A percentile compares a stretch with the other conserved stretches of the same genome.
Evolutionary conservation across 108 stramenopile species (phyloP).

Genomic region (Bacterosira constricta): DNA sequence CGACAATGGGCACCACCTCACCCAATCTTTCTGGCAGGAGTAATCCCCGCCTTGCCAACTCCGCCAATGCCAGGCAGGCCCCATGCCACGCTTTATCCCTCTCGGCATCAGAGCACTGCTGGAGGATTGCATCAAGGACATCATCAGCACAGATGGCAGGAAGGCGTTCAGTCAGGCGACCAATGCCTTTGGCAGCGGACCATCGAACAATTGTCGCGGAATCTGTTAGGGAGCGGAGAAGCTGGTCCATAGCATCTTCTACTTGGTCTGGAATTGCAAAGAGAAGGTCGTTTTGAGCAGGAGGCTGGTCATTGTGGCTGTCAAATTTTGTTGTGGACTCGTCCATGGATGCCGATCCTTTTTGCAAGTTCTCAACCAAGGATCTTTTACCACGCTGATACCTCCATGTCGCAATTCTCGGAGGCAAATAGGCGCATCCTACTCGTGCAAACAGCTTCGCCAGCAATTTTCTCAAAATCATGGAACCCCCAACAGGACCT

Average conservation of each 20-base stretch:
- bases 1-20: slow-evolving; percentile 86
- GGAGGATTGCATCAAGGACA: slow-evolving; percentile 92
- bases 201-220: slow-evolving; percentile 95
- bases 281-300: slow-evolving; percentile 22
- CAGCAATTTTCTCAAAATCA: slow-evolving; percentile 80
- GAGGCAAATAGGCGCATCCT: slow-evolving; percentile 90
- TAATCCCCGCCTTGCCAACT: slow-evolving; percentile 95
- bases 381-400: slow-evolving; percentile 92
- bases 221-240: slow-evolving; percentile 81
- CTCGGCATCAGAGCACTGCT: slow-evolving; percentile 72
- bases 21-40: slow-evolving; percentile 86
- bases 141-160: slow-evolving; percentile 92
- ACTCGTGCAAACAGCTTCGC: slow-evolving; percentile 93
- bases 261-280: slow-evolving; percentile 91
- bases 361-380: slow-evolving; percentile 75
- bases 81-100: slow-evolving; percentile 96
- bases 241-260: slow-evolving; percentile 94
- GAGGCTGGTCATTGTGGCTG: neutral
- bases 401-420: slow-evolving; percentile 91
- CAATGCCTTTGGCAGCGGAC: slow-evolving; percentile 98
- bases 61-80: slow-evolving; percentile 94
- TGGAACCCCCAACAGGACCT: slow-evolving; percentile 43
- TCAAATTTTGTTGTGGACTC: neutral
- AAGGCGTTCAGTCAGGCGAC: slow-evolving; percentile 92
- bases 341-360: neutral